Base-by-base conservation (phyloP, 768 basidiomycete genomes). In the Tylopilus intermedius region DNA sequence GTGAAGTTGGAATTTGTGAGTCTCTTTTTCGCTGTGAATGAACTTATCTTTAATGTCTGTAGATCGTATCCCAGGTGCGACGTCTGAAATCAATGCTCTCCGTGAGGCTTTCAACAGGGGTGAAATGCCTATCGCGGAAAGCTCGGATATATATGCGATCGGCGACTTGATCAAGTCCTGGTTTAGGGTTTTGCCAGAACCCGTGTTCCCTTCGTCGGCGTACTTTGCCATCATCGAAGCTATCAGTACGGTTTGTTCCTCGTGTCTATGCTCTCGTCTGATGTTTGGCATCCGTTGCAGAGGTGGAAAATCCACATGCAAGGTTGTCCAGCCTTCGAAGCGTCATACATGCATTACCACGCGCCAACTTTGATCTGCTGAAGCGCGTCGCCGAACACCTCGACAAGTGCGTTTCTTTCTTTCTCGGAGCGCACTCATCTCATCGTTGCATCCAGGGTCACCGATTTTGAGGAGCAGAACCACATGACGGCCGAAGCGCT, bases 401-500 rank as follows among this genome's bases (percentile, higher is more conserved):
- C n/a, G 89, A 93, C 69, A 81, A 74, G 83, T 83, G 29, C 18
- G 75, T 71, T 35, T 15, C 18, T 22, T 42, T 38, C 7, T 32
- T 15, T 27, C 27, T 35, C 37, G 24, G 24, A 24, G 33, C 13
- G 29, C 24, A n/a, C 8, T 26, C 14, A 29, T 22, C 48, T 54
- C 18, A 53, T 48, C 3, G 18, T 29, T 37, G 26, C 40, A 32
- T 43, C 5, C 62, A 88, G 88, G 63, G 87, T 92, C n/a, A 88
- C 89, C 4, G 89, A 92, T 63, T 89, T 79, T 68, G 90, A 93
- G 64, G 90, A 92, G 53, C 79, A 83, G 45, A 94, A 92, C 60
- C 90, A 93, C 54, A 94, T 94, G 91, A 89, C 87, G 2, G 83
- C 88, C 1, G 85, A 91, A 58, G 83, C 86, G 7, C 75, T 94